Percentiles rank a stretch among this genome's conserved stretches.
Conservation (phyloP, 176 grass and related monocot genomes). For the Cenchrus americanus region DNA sequence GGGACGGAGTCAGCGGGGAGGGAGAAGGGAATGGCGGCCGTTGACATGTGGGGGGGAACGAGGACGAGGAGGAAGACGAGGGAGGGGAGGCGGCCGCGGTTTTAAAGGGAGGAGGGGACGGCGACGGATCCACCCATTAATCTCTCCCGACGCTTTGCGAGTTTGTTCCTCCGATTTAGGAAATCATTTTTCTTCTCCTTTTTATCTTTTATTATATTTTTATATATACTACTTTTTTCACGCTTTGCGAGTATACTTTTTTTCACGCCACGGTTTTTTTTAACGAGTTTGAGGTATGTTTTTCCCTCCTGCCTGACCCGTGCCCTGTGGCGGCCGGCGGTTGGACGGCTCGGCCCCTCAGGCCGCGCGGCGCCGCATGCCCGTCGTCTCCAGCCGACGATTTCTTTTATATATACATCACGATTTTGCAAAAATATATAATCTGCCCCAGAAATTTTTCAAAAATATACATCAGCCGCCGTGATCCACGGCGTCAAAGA, state of each 20-base stretch:
- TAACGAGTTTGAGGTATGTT: background rate
- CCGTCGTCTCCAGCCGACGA: too few species aligned
- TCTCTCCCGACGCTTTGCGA: background rate
- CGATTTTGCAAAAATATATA: too few species aligned
- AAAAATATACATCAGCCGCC: too few species aligned
- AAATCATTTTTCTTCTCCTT: background rate
- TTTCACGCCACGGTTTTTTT: background rate
- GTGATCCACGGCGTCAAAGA: too few species aligned
- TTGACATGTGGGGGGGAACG: constrained; percentile 28
- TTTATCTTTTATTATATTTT: background rate
- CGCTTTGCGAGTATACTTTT: too few species aligned
- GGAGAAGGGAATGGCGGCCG: constrained; percentile 12
- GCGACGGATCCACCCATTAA: background rate
- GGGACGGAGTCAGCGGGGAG: background rate
- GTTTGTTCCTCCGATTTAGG: constrained; percentile 11
- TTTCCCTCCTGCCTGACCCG: background rate
- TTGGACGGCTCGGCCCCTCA: background rate
- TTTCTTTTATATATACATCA: too few species aligned
- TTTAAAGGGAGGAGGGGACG: constrained; percentile 38
- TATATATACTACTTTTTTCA: too few species aligned
- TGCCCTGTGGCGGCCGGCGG: constrained; percentile 5
- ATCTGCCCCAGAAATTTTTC: too few species aligned
- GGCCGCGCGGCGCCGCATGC: background rate
- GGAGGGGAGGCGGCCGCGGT: background rate
- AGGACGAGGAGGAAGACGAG: background rate